phyloP scores from a whole-genome alignment of 257 asterid genomes.

The Paulownia fortunei region DNA sequence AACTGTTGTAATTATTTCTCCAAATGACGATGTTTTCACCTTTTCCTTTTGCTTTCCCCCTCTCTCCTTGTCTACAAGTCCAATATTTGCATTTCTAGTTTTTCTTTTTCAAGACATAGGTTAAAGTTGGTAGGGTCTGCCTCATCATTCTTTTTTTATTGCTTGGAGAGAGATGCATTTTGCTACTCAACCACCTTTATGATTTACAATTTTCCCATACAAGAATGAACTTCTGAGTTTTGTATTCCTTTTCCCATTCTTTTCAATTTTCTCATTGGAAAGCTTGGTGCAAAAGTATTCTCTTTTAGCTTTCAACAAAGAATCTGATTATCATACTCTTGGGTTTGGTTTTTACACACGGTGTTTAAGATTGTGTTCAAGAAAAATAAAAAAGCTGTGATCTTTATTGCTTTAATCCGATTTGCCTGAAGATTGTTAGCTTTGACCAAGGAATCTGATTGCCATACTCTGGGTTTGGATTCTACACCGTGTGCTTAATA shows the following conservation, averaged over 20 bases:
- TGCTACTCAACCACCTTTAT: not conserved
- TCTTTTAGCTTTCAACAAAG: not conserved
- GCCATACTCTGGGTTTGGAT: not conserved
- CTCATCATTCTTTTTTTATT: constrained; percentile 14
- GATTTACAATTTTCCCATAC: constrained; percentile 2
- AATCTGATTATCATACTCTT: not conserved
- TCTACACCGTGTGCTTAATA: no score
- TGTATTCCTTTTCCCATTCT: not conserved
- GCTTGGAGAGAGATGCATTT: constrained; percentile 17
- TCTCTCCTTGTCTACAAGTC: not conserved
- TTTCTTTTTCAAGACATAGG: not conserved
- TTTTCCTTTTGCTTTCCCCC: constrained; percentile 23
- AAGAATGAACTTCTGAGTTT: not conserved
- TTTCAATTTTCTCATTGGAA: not conserved
- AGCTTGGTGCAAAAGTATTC: not conserved
- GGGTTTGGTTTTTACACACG: not conserved
- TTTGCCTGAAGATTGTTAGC: not conserved
- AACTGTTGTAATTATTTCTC: constrained; percentile 32
- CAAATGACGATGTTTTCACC: constrained; percentile 20
- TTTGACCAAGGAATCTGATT: constrained; percentile 23
- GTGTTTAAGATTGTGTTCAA: not conserved
- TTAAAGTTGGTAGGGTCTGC: constrained; percentile 34
- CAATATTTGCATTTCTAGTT: not conserved
- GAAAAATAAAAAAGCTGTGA: not conserved
- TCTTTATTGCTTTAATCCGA: constrained; percentile 1